Evolutionary conservation across 495 filamentous ascomycete genomes (phyloP).

Genomic region (Cetradonia linearis): DNA sequence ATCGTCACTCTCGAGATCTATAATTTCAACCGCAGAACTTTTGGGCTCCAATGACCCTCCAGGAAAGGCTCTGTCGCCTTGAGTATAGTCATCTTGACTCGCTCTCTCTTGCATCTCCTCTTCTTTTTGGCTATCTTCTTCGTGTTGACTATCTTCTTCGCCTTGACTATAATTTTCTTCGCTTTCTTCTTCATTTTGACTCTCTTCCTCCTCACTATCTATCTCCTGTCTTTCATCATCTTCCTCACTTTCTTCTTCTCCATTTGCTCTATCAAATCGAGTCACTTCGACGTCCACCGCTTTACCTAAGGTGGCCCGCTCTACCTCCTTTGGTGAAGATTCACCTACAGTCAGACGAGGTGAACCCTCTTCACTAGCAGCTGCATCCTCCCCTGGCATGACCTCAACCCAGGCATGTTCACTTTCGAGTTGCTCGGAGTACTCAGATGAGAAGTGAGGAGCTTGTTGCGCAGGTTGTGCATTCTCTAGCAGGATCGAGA

Average conservation of each 20-base stretch:
- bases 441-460: no score
- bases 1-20: slow-evolving; percentile 20
- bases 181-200: not conserved
- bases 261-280: not conserved
- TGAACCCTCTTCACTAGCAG: not conserved
- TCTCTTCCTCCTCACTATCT: not conserved
- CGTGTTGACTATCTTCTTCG: not conserved
- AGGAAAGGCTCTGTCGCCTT: not conserved
- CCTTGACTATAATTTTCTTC: not conserved
- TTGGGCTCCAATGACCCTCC: not conserved
- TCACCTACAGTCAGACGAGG: not conserved
- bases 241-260: not conserved
- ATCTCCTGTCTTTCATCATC: no score
- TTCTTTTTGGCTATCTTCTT: not conserved
- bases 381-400: not conserved
- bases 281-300: not conserved
- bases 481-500: not conserved
- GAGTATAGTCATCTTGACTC: not conserved
- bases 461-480: not conserved
- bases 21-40: slow-evolving; percentile 10
- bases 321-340: not conserved
- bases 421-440: not conserved
- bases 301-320: not conserved
- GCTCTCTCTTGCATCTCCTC: not conserved
- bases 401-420: not conserved